Evolutionary conservation across 352 stramenopile species (phyloP).

Genomic region (Thalassiosira hispida): DNA sequence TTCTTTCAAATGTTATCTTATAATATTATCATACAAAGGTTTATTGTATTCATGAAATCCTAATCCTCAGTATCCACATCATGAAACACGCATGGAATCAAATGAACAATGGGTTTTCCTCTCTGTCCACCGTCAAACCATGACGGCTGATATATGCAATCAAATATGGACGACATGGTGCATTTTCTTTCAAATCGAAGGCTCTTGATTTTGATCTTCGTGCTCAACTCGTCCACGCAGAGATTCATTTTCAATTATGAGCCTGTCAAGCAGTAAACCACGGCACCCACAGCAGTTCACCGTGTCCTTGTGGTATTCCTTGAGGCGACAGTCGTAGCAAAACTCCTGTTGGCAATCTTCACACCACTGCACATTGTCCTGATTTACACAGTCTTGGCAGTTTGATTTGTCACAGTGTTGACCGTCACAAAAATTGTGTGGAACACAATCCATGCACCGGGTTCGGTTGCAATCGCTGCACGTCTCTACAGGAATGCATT

Average conservation of each 20-base stretch:
- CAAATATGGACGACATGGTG: no score
- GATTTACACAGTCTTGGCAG: neutral
- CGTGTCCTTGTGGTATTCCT: neutral
- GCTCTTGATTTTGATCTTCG: no score
- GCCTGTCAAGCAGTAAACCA: neutral
- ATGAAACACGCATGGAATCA: no score
- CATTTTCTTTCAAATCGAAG: no score
- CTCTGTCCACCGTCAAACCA: no score
- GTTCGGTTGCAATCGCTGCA: neutral
- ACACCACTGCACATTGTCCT: neutral
- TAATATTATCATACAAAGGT: no score
- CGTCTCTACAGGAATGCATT: slow-evolving; percentile 2
- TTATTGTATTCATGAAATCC: no score
- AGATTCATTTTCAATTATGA: neutral
- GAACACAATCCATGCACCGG: slow-evolving; percentile 3
- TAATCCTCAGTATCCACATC: no score
- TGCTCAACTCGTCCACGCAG: neutral
- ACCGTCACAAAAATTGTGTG: neutral
- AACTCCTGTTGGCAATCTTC: slow-evolving; percentile 1
- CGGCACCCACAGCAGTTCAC: neutral
- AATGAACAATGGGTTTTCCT: no score
- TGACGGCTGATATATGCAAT: no score
- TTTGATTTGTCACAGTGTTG: neutral
- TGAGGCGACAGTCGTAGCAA: slow-evolving; percentile 6
- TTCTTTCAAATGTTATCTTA: no score